Base-by-base conservation (phyloP, 2,329 filamentous ascomycete species). In the Ophiocordyceps camponoti-leonardi region DNA sequence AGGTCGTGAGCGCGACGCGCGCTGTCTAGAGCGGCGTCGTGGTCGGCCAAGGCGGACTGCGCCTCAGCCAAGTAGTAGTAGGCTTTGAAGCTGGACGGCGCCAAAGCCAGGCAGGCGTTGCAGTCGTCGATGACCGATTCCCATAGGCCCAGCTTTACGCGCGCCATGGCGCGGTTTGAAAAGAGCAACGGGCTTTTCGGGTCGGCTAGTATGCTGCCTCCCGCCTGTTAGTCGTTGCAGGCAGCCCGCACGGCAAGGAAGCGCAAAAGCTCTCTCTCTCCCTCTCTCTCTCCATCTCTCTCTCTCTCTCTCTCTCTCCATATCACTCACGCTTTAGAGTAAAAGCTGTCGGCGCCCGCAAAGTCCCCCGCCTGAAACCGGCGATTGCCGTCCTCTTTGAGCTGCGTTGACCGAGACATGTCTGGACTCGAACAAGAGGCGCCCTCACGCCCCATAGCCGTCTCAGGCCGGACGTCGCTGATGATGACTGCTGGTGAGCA, bases 131-230 rank as follows among this genome's bases (percentile, higher is more conserved):
- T 80, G 43, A 82, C 86, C 11, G 72, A 78, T 28, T 84, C 73
- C 76, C 81, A 93, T 53, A 77, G 69, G 49, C 72, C 66, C 20
- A 94, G 73, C 63, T 83, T 84, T 48, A 92, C 69, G 39, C 87
- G 77, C 4, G 83, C 79, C 65, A 94, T 83, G 44, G 87, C 85
- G 45, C 88, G 84, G 65, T 95, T 96, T 37, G 86, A 90, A 65
- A 87, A 95, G 44, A 94, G 73, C 28, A 82, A 70, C 1, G 83
- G 77, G 58, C 94, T 92, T 46, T 69, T 73, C 4, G 83, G 73
- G 62, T 94, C 85, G 58, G 79, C 77, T 54, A 83, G 77, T 53
- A 94, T 87, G 39, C 81, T 86, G 26, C 7, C 18, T 13, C 12
- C n/a, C 30, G 28, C 10, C 22, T 18, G 13, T 8, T 44, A 8